Evolutionary conservation across 257 asterid genomes (phyloP), one percentile per base, ranked within the genome.

Genomic region (Scutellaria minor): DNA sequence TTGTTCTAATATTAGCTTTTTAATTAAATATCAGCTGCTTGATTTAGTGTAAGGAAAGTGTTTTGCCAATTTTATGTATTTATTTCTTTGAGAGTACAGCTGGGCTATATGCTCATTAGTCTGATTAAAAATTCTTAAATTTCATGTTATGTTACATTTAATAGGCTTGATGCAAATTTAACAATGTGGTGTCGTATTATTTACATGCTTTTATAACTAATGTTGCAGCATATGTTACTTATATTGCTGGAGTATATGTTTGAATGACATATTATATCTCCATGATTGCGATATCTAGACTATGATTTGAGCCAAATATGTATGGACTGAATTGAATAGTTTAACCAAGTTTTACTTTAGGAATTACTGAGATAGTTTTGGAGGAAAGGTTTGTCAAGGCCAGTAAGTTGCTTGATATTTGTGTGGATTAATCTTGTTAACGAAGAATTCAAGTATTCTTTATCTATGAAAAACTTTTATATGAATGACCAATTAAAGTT

Each of bases 1-100:
- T 40, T 69, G 55, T 46, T 78, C 37, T 73, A 62, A 50, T 55
- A 40, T 52, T 70, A n/a, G n/a, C 71, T n/a, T 71, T 57, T 56
- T 24, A 20, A 37, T 71, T 74, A 64, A 18, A 39, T 45, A 44
- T 45, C 7, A 47, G 42, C 65, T 47, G 56, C 53, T 66, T 31
- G 5, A 27, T 78, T 59, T 42, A 71, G 51, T 42, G 51, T 42
- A 42, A 44, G 73, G 45, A 55, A 55, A 15, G 56, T 39, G 57
- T 44, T 31, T 62, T 64, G 31, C 55, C 52, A 54, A 56, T 47
- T 56, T 12, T 58, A 14, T 37, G 42, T 52, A 13, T 47, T 20
- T 66, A 48, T 37, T 68, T 10, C 46, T 39, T 66, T 13, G 41
- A 45, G 20, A 13, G 8, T 18, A 18, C 6, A 35, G 53, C 42